Conservation (phyloP, 2,329 filamentous ascomycete genomes). For the Fusarium sulawesiense region DNA sequence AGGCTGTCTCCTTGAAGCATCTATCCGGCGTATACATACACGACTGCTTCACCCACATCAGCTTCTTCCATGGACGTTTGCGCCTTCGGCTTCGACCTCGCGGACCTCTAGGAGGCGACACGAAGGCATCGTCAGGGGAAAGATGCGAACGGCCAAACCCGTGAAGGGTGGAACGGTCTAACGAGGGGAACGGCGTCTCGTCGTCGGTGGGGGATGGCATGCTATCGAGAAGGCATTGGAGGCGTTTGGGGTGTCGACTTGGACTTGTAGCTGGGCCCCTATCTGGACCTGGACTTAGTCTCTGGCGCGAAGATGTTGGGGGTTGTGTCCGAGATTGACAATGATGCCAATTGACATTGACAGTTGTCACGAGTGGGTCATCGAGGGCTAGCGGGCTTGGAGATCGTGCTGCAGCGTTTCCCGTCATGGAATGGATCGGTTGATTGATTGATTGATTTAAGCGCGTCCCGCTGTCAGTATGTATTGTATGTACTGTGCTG, state of each 20-base stretch:
- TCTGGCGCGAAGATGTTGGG: not conserved
- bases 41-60: conserved; percentile 97
- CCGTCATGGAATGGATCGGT: conserved; percentile 21
- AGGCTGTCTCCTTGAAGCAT: not conserved
- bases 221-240: conserved; percentile 34
- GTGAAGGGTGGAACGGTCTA: conserved; percentile 49
- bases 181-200: conserved; percentile 52
- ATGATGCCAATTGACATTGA: conserved; percentile 34
- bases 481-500: not conserved
- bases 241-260: conserved; percentile 9
- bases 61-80: conserved; percentile 88
- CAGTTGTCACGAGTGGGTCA: conserved; percentile 32
- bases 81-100: conserved; percentile 74
- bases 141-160: conserved; percentile 72
- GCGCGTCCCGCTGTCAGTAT: conserved; percentile 13
- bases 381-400: conserved; percentile 35
- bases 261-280: not conserved
- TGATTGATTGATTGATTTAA: conserved; percentile 17
- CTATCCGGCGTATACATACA: conserved; percentile 64
- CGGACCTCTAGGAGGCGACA: conserved; percentile 68
- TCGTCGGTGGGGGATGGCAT: conserved; percentile 56
- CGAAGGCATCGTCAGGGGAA: conserved; percentile 86
- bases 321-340: conserved; percentile 11
- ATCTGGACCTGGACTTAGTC: not conserved
- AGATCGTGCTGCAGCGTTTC: conserved; percentile 28